Percentiles rank a stretch among this genome's conserved stretches.
Conservation (phyloP, 2,329 filamentous ascomycete species). For the Penicillium sp. region DNA sequence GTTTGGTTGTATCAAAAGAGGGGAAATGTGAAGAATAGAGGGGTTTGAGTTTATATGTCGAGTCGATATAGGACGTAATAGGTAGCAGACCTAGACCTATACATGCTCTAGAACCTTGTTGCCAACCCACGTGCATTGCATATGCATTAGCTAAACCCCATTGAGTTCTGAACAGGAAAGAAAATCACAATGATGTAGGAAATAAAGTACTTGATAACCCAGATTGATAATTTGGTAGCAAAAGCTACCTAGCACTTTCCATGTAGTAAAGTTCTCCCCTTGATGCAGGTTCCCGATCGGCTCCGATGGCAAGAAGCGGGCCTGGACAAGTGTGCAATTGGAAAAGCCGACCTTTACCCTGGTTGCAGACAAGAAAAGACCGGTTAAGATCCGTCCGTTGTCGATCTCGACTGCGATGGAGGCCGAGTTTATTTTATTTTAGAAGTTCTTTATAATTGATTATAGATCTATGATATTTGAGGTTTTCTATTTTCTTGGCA, state of each 20-base stretch:
- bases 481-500: background rate
- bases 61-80: background rate
- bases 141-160: background rate
- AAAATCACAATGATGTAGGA: background rate
- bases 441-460: background rate
- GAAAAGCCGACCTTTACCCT: conserved; percentile 9
- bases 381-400: conserved; percentile 6
- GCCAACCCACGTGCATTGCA: background rate
- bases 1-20: conserved; percentile 15
- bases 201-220: background rate
- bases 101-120: background rate
- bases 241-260: background rate
- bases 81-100: background rate
- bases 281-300: conserved; percentile 7
- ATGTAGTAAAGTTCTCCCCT: background rate
- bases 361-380: conserved; percentile 5
- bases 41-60: background rate
- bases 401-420: conserved; percentile 1
- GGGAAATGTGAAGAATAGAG: conserved; percentile 3
- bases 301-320: conserved; percentile 11
- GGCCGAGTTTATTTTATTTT: conserved; percentile 9
- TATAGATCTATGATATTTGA: background rate
- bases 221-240: background rate
- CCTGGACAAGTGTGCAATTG: background rate
- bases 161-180: background rate